Evolutionary conservation across 1,284 basidiomycete genomes (phyloP), one percentile per base, ranked within the genome.

Genomic region (Sanghuangporus weigelae): DNA sequence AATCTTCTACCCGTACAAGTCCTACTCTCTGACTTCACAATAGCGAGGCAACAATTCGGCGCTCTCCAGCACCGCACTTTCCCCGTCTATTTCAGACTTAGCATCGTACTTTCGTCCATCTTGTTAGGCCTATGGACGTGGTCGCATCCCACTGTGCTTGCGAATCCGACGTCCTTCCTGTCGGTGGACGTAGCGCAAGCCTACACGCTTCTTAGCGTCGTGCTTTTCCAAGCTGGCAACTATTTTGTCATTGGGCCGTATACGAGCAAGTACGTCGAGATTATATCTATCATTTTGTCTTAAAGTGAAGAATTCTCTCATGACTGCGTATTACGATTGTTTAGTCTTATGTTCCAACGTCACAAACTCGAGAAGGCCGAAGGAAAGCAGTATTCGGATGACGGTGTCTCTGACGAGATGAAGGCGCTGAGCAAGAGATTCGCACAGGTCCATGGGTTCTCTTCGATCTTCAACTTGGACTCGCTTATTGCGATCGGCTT

Each of bases 361-460:
- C 85, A 90, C 67, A 85, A 79, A 68, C 77, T 87, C 57, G 90
- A 93, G 77, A 87, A 89, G 71, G 78, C 83, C 48, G 90, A 93
- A 74, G 86, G 86, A 48, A 90, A 89, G 74, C 71, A 75, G 26
- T 85, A 87, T 72, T 84, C 81, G 69, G 86, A 87, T 56, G 71
- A 81, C 19, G 82, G 78, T 49, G 90, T 92, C 72, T 92, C 90
- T 2, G 75, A 75, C 44, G 77, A 83, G 63, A 90, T 93, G 86
- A 86, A 86, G 71, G 78, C 79, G 2, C 70, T 90, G 67, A 92
- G 87, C 75, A 78, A 76, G 65, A 78, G 78, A 61, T 93, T 93
- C 72, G 79, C 81, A 1, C 74, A 75, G 65, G 75, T 90, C 62
- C 91, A 93, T 72, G 87, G 87, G 7, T 72, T 89, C 68, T 85